Evolutionary conservation across 805 yeast species (phyloP).

Genomic region (Isabelozyma heimii): DNA sequence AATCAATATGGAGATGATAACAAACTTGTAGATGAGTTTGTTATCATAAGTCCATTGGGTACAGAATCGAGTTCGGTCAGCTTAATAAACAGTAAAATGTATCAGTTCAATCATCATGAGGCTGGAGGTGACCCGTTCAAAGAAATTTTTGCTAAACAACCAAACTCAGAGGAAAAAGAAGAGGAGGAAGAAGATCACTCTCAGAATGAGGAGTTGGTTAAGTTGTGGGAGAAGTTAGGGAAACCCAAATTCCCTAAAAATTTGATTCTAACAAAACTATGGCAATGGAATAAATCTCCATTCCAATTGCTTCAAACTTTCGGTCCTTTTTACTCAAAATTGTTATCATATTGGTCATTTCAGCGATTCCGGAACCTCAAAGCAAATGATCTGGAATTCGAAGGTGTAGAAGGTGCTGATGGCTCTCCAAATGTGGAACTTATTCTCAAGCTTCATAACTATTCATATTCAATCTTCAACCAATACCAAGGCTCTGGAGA

Average conservation of each 20-base stretch:
- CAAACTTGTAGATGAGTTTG: conserved; percentile 17
- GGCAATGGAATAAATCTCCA: conserved; percentile 39
- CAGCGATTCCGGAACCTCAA: conserved; percentile 32
- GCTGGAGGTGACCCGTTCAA: conserved; percentile 33
- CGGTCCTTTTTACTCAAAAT: conserved; percentile 40
- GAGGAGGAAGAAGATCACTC: conserved; percentile 9
- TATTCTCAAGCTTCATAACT: conserved; percentile 35
- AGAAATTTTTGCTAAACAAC: conserved; percentile 21
- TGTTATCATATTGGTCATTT: conserved; percentile 42
- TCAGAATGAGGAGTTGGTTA: conserved; percentile 12
- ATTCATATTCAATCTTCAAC: conserved; percentile 40
- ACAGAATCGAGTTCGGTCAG: conserved; percentile 37
- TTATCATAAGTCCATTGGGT: conserved; percentile 43
- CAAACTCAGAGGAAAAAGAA: background rate
- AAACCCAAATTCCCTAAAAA: conserved; percentile 36
- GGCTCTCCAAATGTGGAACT: conserved; percentile 10
- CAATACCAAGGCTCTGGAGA: conserved; percentile 45
- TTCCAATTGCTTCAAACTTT: conserved; percentile 35
- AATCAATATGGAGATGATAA: conserved; percentile 10
- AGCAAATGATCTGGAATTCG: conserved; percentile 8
- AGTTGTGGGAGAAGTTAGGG: conserved; percentile 33
- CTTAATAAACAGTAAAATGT: conserved; percentile 26
- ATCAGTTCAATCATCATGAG: conserved; percentile 33
- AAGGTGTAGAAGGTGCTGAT: conserved; percentile 8
- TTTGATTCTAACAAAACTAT: conserved; percentile 25